Conservation (phyloP, 805 yeast species). For the Kodamaea leandrae region DNA sequence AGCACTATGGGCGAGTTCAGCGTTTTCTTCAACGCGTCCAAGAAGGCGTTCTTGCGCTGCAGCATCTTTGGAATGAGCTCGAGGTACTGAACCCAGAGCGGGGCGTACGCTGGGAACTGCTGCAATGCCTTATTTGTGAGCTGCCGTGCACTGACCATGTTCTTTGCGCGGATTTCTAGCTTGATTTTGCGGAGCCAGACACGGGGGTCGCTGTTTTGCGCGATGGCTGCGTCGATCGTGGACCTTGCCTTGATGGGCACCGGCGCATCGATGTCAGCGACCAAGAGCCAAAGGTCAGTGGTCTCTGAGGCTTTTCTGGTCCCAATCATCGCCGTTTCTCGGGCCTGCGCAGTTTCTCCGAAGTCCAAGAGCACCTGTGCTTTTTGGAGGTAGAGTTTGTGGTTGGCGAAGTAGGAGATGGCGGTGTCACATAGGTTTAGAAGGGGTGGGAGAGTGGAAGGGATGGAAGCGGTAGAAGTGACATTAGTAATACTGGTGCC, state of each 20-base stretch:
- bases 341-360: conserved; percentile 37
- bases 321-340: conserved; percentile 49
- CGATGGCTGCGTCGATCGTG: conserved; percentile 61
- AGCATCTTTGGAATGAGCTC: conserved; percentile 45
- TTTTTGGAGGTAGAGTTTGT: conserved; percentile 59
- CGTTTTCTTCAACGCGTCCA: conserved; percentile 70
- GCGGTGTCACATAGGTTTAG: conserved; percentile 42
- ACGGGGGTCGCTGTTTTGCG: conserved; percentile 45
- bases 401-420: conserved; percentile 47
- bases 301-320: conserved; percentile 45
- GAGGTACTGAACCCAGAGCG: conserved; percentile 66
- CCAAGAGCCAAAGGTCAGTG: conserved; percentile 51
- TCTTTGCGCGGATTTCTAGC: conserved; percentile 54
- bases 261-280: conserved; percentile 44
- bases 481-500: conserved; percentile 14
- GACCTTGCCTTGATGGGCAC: conserved; percentile 62
- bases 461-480: no score
- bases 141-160: conserved; percentile 50
- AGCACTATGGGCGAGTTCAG: conserved; percentile 58
- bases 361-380: conserved; percentile 50
- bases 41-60: conserved; percentile 54
- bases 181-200: conserved; percentile 58
- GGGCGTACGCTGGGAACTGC: conserved; percentile 54
- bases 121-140: conserved; percentile 58
- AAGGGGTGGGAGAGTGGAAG: no score